Evolutionary conservation across 2,329 filamentous ascomycete genomes (phyloP).

Genomic region (Penicillium olsonii): DNA sequence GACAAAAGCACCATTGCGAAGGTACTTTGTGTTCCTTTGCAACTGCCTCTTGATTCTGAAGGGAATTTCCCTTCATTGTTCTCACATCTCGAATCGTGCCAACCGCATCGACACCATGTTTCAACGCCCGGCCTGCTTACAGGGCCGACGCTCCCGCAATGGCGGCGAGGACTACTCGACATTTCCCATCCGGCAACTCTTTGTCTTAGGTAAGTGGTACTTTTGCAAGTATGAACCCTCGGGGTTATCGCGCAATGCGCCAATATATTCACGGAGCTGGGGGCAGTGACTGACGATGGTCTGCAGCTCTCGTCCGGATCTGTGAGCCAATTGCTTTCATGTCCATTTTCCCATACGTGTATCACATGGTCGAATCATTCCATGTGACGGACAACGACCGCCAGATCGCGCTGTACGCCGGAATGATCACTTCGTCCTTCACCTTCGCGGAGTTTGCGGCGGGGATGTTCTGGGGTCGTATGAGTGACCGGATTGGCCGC

Average conservation of each 20-base stretch:
- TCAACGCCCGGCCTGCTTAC: constrained; percentile 35
- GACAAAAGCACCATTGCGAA: constrained; percentile 29
- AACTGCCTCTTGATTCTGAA: constrained; percentile 17
- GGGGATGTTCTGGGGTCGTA: constrained; percentile 85
- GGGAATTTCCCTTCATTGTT: constrained; percentile 9
- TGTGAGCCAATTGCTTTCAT: constrained; percentile 99
- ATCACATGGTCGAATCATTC: constrained; percentile 95
- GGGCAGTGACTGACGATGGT: constrained; percentile 10
- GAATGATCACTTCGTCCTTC: constrained; percentile 94
- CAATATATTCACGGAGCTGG: not conserved
- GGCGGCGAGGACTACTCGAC: constrained; percentile 38
- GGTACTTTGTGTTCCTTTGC: constrained; percentile 25
- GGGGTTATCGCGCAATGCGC: constrained; percentile 1
- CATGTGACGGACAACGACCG: constrained; percentile 75
- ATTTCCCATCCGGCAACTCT: constrained; percentile 62
- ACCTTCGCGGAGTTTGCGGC: constrained; percentile 94
- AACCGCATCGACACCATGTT: constrained; percentile 40
- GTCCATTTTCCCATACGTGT: constrained; percentile 98
- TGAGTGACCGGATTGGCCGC: constrained; percentile 88
- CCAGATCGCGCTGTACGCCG: constrained; percentile 87
- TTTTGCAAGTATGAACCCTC: constrained; percentile 23
- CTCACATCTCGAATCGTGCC: not conserved
- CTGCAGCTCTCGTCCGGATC: constrained; percentile 82
- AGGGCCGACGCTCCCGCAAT: constrained; percentile 32
- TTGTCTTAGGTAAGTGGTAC: constrained; percentile 44